Evolutionary conservation across 257 asterid genomes (phyloP), one percentile per base, ranked within the genome.

Genomic region (Ilex asprella): DNA sequence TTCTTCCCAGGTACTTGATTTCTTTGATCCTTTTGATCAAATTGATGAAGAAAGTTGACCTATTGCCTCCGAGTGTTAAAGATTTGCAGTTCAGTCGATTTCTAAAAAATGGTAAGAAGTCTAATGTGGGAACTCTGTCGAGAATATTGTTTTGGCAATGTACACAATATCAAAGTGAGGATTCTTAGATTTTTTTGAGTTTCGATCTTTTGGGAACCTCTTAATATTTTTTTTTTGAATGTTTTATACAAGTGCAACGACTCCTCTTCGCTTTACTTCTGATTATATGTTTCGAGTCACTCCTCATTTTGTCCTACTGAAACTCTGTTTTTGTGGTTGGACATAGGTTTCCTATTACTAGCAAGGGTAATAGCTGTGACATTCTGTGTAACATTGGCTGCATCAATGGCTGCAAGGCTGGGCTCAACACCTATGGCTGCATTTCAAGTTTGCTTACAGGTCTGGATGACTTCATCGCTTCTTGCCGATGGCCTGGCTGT

Each of bases 401-500:
- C 99, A 12, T 93, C 99, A 43, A 61, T 73, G 82, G 97, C 99
- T 55, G 94, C 99, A 67, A 77, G 95, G 67, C 82, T 87, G 5
- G 99, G 99, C 58, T 21, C 96, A 10, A 89, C 85, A 13, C 54
- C 76, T 12, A 93, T 93, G 99, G 99, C 99, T 72, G 94, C 99
- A 4, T 93, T 93, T 62, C 99, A 93, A 60, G 67, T 93, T 56
- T 87, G 99, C 82, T 76, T 93, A 46, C 99, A 93, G 56, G 86
- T 93, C 30, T 93, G 99, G 99, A 54, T 93, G 77, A 82, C 94
- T 15, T 86, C 99, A 15, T 93, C 99, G 1, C 90, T 93, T 50
- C 90, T 93, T 43, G 95, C 99, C 9, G 99, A 93, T 82, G 99
- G 99, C 11, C 73, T 93, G 49, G 99, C 97, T 47, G 97, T 93